These are phyloP conservation scores for Platanus orientalis DNA, from an alignment of 164 flowering plant genomes.

Conservation along the genomic window DNA sequence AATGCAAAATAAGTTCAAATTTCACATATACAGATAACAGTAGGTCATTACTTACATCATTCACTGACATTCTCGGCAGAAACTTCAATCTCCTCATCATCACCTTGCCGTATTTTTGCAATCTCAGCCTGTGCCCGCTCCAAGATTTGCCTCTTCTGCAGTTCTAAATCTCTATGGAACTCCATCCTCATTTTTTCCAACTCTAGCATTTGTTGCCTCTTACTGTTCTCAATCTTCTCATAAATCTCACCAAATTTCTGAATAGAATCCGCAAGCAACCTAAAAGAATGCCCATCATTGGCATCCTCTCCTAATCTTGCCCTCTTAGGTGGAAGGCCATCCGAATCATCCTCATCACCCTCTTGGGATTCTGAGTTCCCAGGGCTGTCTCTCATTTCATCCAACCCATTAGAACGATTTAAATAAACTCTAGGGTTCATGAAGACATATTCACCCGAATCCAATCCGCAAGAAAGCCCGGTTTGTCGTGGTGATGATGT, in stretches of 20 bases:
- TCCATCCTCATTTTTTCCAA: constrained; percentile 92
- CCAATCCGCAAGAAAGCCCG: constrained; percentile 84
- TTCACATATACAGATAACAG: neutral
- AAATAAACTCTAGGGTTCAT: constrained; percentile 69
- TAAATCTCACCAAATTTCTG: constrained; percentile 73
- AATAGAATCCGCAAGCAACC: constrained; percentile 73
- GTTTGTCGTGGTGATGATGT: constrained; percentile 25
- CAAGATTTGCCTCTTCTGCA: constrained; percentile 73
- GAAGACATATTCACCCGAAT: constrained; percentile 89
- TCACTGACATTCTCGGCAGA: constrained; percentile 36
- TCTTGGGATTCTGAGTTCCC: constrained; percentile 49
- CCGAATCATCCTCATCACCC: constrained; percentile 41
- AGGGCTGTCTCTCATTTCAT: constrained; percentile 92
- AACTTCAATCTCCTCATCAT: constrained; percentile 32
- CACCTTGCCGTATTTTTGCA: constrained; percentile 54
- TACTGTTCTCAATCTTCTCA: constrained; percentile 82
- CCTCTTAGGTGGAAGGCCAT: constrained; percentile 60
- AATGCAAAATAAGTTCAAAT: neutral
- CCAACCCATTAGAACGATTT: constrained; percentile 68
- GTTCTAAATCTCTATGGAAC: constrained; percentile 78
- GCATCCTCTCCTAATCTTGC: constrained; percentile 22
- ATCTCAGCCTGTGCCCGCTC: constrained; percentile 81
- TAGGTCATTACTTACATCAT: constrained; percentile 17
- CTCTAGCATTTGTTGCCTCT: constrained; percentile 84
- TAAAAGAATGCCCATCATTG: constrained; percentile 38